Evolutionary conservation across 371 early-diverging fungal genomes (phyloP).

Genomic region (Apophysomyces trapeziformis): DNA sequence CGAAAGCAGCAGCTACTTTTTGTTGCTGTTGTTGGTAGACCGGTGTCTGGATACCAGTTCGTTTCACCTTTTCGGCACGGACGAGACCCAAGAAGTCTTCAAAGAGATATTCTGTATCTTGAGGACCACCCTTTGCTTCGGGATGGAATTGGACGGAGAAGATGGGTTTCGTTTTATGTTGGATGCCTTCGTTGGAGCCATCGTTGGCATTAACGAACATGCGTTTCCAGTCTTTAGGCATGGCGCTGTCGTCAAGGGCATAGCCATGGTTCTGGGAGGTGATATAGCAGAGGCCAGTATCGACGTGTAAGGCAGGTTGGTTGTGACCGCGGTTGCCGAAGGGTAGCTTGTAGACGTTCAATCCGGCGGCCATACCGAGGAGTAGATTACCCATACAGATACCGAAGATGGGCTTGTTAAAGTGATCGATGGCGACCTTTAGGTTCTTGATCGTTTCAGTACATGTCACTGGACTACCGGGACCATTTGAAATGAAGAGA

Average conservation of each 20-base stretch:
- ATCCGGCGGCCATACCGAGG: slow-evolving; percentile 89
- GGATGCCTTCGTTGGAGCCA: slow-evolving; percentile 93
- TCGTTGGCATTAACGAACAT: slow-evolving; percentile 95
- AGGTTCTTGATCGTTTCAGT: slow-evolving; percentile 72
- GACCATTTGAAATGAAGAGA: slow-evolving; percentile 93
- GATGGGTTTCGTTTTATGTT: slow-evolving; percentile 74
- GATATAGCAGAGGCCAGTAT: slow-evolving; percentile 78
- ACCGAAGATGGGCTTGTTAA: slow-evolving; percentile 90
- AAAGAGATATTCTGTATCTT: slow-evolving; percentile 89
- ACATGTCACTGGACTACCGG: slow-evolving; percentile 83
- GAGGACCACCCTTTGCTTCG: slow-evolving; percentile 95
- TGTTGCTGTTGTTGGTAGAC: neutral
- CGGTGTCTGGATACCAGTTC: slow-evolving; percentile 1
- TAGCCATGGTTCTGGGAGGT: slow-evolving; percentile 98
- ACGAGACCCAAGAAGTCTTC: slow-evolving; percentile 60
- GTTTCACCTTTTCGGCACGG: slow-evolving; percentile 18
- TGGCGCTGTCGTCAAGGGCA: slow-evolving; percentile 73
- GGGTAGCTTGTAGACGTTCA: slow-evolving; percentile 85
- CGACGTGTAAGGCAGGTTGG: slow-evolving; percentile 86
- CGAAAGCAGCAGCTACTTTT: neutral
- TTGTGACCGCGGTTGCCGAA: slow-evolving; percentile 98
- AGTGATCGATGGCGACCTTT: slow-evolving; percentile 60
- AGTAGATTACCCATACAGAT: slow-evolving; percentile 97
- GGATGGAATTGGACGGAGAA: slow-evolving; percentile 96
- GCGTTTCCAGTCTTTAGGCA: slow-evolving; percentile 76